Evolutionary conservation across 257 asterid genomes (phyloP), one percentile per base, ranked within the genome.

Genomic region (Solanum megistacrolobum): DNA sequence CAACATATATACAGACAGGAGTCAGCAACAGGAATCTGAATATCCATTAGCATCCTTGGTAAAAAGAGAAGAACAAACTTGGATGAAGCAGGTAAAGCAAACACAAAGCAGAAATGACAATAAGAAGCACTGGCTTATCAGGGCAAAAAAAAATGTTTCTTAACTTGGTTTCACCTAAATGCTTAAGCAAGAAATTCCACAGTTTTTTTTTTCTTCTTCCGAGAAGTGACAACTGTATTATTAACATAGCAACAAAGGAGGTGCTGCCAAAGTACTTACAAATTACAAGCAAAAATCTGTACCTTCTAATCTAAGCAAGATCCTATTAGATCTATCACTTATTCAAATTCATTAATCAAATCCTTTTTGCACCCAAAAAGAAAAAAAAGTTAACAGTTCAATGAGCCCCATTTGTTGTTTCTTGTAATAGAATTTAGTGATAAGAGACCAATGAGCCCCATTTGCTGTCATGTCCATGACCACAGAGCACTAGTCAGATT

Each of bases 111-210:
- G 91, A 83, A 46, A 84, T 39, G 58, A 82, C 72, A 86, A 83
- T 14, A 85, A 91, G 38, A 20, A 85, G 90, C 68, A 65, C 84
- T 69, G 86, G 86, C 88, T 21, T 39, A 48, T 82, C 43, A 48
- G 55, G 62, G 69, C n/a, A 10, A 60, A 35, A 20, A 9, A 82
- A 23, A 43, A 1, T 46, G 85, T 82, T 48, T 82, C 69, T 18
- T 5, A 31, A 81, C 52, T 78, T 41, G 84, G 36, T 41, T 39
- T 41, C 62, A 36, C 58, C 36, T 11, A 21, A 25, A 78, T 41
- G 84, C 36, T 78, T 14, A 78, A 78, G 60, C 34, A 78, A 41
- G 58, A 27, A 39, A 7, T 6, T 78, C 62, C 84, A 27, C 66
- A 29, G 16, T 18, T 16, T 52, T 27, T 41, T 78, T 20, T 81